A percentile compares a stretch with the other conserved stretches of the same genome.
phyloP scores from a whole-genome alignment of 345 rosid species.

The Populus alba region DNA sequence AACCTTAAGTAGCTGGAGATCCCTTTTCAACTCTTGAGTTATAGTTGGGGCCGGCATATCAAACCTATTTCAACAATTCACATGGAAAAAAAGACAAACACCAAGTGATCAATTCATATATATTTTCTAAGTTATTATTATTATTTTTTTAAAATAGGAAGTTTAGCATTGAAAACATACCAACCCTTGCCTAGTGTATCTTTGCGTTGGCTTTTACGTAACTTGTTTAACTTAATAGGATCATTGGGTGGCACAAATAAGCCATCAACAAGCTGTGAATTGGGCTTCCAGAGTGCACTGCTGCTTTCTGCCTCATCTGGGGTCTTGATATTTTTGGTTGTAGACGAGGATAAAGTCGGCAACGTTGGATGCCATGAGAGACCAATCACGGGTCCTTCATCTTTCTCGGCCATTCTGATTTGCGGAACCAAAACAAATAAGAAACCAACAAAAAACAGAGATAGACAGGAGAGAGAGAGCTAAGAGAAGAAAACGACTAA shows the following conservation, averaged over 20 bases:
- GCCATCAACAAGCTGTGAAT: conserved; percentile 70
- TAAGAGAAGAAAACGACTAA: not conserved
- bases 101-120: not conserved
- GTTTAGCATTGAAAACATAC: conserved; percentile 26
- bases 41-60: conserved; percentile 88
- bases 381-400: conserved; percentile 53
- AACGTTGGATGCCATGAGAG: conserved; percentile 85
- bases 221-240: conserved; percentile 66
- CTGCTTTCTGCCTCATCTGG: conserved; percentile 24
- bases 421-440: not conserved
- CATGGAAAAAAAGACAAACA: not conserved
- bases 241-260: conserved; percentile 69
- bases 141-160: not conserved
- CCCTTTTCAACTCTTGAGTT: conserved; percentile 82
- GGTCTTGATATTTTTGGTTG: conserved; percentile 7
- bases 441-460: not conserved
- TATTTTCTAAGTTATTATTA: not conserved
- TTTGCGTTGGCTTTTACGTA: conserved; percentile 61
- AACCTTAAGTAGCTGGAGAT: conserved; percentile 92
- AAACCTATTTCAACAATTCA: conserved; percentile 50
- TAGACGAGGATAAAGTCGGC: conserved; percentile 30
- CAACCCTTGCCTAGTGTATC: conserved; percentile 70
- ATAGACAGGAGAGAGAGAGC: not conserved
- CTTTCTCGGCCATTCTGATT: conserved; percentile 44
- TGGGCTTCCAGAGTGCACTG: conserved; percentile 59